Conservation (phyloP, 2,329 filamentous ascomycete genomes). For the Pseudogymnoascus pannorum region DNA sequence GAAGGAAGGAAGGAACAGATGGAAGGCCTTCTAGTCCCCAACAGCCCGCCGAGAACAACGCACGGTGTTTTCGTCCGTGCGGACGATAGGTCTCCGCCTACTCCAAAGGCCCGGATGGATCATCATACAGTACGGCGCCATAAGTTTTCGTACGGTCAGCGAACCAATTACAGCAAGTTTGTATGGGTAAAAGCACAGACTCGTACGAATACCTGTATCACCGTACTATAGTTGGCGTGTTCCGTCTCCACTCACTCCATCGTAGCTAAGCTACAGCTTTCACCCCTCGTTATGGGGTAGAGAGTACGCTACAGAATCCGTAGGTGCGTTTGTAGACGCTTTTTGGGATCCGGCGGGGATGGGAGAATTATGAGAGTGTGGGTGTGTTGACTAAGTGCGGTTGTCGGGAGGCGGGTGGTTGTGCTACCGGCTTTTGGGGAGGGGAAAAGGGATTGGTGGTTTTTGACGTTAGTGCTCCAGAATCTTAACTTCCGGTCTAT, state of each 20-base stretch:
- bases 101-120: background rate
- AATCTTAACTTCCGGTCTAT: background rate
- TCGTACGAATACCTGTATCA: no score
- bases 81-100: background rate
- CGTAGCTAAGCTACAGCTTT: conserved; percentile 15
- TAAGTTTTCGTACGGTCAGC: no score
- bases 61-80: conserved; percentile 14
- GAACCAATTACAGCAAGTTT: no score
- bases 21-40: conserved; percentile 10
- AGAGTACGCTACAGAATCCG: conserved; percentile 15
- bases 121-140: no score
- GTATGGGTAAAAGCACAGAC: no score
- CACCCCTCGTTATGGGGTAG: conserved; percentile 14
- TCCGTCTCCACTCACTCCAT: conserved; percentile 1
- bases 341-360: conserved; percentile 11
- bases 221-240: conserved; percentile 10
- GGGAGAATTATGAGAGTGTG: conserved; percentile 21
- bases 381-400: conserved; percentile 25
- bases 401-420: conserved; percentile 16
- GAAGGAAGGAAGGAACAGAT: conserved; percentile 12
- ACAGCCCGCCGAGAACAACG: conserved; percentile 13
- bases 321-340: background rate
- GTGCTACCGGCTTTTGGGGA: background rate
- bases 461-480: background rate
- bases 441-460: conserved; percentile 6